Evolutionary conservation across 148 eudicot genomes (phyloP).

Genomic region (Polygonum aviculare): DNA sequence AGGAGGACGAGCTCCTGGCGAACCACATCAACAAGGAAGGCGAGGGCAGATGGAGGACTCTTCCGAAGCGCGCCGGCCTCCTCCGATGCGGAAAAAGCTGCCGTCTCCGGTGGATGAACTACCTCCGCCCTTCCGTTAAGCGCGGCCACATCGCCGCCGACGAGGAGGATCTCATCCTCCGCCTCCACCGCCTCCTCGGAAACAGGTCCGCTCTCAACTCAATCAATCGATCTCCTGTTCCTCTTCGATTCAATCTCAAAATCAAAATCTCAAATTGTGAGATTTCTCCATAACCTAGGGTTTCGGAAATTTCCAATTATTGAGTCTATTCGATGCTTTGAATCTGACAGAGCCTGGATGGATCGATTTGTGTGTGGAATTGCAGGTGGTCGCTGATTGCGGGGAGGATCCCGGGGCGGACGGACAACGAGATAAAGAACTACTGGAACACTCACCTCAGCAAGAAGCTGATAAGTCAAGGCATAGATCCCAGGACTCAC

Average conservation of each 20-base stretch:
- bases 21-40: conserved; percentile 23
- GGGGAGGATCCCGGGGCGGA: conserved; percentile 56
- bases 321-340: no score
- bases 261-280: not conserved
- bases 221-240: not conserved
- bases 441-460: conserved; percentile 66
- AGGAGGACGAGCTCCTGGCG: conserved; percentile 39
- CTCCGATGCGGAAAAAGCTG: conserved; percentile 60
- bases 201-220: conserved; percentile 25
- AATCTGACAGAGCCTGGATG: no score
- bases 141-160: conserved; percentile 50
- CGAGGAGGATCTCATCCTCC: conserved; percentile 62
- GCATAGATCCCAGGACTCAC: conserved; percentile 64
- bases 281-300: not conserved
- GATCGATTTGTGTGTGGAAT: no score
- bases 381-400: conserved; percentile 59
- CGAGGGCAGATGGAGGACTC: conserved; percentile 14
- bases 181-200: conserved; percentile 63
- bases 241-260: not conserved
- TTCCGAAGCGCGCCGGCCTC: conserved; percentile 33
- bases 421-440: conserved; percentile 64
- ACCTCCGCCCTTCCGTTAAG: conserved; percentile 48
- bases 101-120: conserved; percentile 62
- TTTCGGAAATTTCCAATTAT: not conserved
- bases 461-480: conserved; percentile 58